Evolutionary conservation across 495 filamentous ascomycete genomes (phyloP).

Genomic region (Penicillium canariense): DNA sequence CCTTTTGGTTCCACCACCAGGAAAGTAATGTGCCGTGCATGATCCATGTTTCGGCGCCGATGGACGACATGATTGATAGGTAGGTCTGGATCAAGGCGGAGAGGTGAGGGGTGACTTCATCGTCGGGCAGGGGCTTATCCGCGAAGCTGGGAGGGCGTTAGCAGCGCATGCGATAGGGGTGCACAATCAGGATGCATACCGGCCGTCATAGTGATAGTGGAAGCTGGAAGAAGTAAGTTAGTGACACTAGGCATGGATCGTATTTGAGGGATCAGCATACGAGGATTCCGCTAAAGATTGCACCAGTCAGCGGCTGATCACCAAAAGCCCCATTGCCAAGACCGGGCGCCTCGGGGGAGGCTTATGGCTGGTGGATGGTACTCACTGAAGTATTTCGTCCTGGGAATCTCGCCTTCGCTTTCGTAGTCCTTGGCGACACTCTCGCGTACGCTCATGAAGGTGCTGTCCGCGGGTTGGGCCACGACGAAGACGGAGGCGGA

Average conservation of each 20-base stretch:
- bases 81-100: conserved; percentile 55
- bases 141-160: conserved; percentile 45
- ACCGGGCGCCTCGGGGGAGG: background rate
- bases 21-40: conserved; percentile 61
- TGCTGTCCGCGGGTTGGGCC: conserved; percentile 21
- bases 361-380: conserved; percentile 7
- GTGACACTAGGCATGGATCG: background rate
- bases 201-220: conserved; percentile 61
- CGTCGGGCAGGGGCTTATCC: conserved; percentile 40
- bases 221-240: conserved; percentile 39
- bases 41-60: conserved; percentile 61
- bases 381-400: conserved; percentile 62
- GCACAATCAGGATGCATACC: conserved; percentile 35
- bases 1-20: conserved; percentile 64
- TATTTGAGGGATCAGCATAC: conserved; percentile 37
- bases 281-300: conserved; percentile 48
- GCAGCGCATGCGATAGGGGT: conserved; percentile 2
- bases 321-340: background rate
- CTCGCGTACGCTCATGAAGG: conserved; percentile 45
- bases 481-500: conserved; percentile 12
- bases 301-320: conserved; percentile 8
- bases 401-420: conserved; percentile 43
- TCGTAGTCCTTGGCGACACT: conserved; percentile 47
- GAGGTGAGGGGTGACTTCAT: conserved; percentile 47
- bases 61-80: conserved; percentile 51